These are phyloP conservation scores for Sanghuangporus weigelae DNA, from an alignment of 1,284 basidiomycete species.

Conservation along the genomic window DNA sequence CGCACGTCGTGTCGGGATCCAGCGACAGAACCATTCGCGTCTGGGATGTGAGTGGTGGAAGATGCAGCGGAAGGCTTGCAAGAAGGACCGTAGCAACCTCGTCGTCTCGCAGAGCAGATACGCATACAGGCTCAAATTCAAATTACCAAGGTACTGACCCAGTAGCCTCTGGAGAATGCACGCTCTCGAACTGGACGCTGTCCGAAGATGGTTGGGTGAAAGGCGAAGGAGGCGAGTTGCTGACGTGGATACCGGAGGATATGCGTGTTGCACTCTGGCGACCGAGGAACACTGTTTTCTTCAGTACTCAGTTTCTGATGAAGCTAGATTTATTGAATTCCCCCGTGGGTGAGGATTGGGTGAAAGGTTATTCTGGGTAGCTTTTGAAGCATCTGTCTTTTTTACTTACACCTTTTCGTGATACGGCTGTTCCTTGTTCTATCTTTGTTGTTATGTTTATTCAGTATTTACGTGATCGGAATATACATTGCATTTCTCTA, in stretches of 20 bases:
- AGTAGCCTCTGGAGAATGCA: background rate
- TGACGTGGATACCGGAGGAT: background rate
- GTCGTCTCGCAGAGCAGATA: background rate
- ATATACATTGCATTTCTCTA: too few species aligned
- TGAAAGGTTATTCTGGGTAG: background rate
- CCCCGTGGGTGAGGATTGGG: too few species aligned
- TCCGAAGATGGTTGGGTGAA: background rate
- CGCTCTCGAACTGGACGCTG: too few species aligned
- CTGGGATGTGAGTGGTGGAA: constrained; percentile 68
- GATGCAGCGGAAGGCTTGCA: background rate
- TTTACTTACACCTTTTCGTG: too few species aligned
- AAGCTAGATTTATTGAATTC: background rate
- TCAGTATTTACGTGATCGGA: too few species aligned
- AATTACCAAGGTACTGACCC: background rate
- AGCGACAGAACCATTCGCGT: constrained; percentile 94
- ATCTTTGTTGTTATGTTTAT: too few species aligned
- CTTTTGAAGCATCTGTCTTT: background rate
- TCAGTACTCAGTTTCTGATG: background rate
- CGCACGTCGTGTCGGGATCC: constrained; percentile 14
- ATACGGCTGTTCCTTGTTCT: too few species aligned
- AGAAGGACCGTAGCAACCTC: background rate
- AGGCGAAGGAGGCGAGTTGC: background rate
- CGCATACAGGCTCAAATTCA: too few species aligned
- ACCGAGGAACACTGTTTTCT: background rate
- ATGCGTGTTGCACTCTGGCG: background rate